Base-by-base conservation (phyloP, 768 basidiomycete species). In the Lactarius psammicola region DNA sequence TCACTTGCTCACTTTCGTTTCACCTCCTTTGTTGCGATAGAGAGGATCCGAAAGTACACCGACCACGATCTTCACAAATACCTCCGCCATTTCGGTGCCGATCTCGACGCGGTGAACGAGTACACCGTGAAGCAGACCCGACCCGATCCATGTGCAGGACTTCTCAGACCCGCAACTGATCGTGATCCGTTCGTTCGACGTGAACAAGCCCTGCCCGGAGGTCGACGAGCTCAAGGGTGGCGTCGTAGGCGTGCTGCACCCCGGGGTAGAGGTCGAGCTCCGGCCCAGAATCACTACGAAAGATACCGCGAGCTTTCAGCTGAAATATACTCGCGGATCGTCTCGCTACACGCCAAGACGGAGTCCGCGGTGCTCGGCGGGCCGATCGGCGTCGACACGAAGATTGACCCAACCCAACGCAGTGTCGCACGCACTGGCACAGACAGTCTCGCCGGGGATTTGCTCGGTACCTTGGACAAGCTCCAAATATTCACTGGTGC, bases 111-210 rank as follows among this genome's bases (percentile, higher is more conserved):
- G 20, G 95, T 98, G 58, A 97, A 96, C 79, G 95, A 98, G 73
- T 97, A 97, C 80, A 96, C 98, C 76, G 94, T 94, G 70, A 95
- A 94, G 76, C 87, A 90, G 58, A 98, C 98, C 72, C 94, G 95
- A n/a, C n/a, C n/a, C n/a, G 20, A 91, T 98, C 56, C 97, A 95
- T 56, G 79, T 88, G 40, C 92, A 95, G 65, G 92, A 98, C 81
- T 99, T 98, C 40, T 89, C 94, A 31, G 87, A 91, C 68, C 94
- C 96, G 0, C 87, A 89, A 40, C 88, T 99, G 70, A 98, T 98
- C 75, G 95, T 98, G 75, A 99, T 99, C 77, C 94, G 96, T 70
- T 97, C 95, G 23, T 99, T 98, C 78, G 97, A 99, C 76, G 95
- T 99, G 76, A 99, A 98, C 84, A 98, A 97, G 78, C 97, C 97